Evolutionary conservation across 1,284 basidiomycete species (phyloP), one percentile per base, ranked within the genome.

Genomic region (Boletus smithii): DNA sequence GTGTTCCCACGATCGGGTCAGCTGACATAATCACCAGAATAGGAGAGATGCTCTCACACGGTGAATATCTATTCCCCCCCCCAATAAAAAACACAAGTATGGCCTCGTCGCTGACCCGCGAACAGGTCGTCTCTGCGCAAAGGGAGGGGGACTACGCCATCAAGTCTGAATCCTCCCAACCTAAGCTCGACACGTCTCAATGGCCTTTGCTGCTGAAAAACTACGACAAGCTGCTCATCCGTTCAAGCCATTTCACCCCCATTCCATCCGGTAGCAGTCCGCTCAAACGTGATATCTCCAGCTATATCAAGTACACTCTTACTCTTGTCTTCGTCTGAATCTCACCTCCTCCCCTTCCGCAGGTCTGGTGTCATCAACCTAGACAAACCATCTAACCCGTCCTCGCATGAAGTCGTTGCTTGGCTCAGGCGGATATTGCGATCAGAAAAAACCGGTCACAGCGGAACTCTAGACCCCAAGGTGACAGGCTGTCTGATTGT

Each of bases 391-490:
- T 98, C 95, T 40, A 99, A 99, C 73, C 97, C 97, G 8, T 99
- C 97, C 5, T 98, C 95, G n/a, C 97, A 99, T 73, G 97, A 99
- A 77, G 97, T 99, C 48, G 97, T 99, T 55, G 97, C 97, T 14
- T 99, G 97, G 97, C 74, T 99, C 55, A 82, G 95, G 60, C 83
- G 97, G 23, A 99, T 99, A 58, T 72, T 99, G 44, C 85, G 95
- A 23, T 91, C 91, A 29, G 95, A 99, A 71, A 99, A 99, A 75
- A 99, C 97, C 0, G 97, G 95, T 43, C 95, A 97, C 73, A 95
- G 92, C 56, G 94, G 95, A 57, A 99, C 95, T 37, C 82, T 99
- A 46, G 97, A 99, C 71, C 97, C 97, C 44, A 99, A 99, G 72
- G 97, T 99, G 55, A 99, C 97, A 44, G 97, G 97, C 17, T 99